A percentile compares a stretch with the other conserved stretches of the same genome.
phyloP scores from a whole-genome alignment of 805 yeast genomes.

The Candida arabinofermentans region DNA sequence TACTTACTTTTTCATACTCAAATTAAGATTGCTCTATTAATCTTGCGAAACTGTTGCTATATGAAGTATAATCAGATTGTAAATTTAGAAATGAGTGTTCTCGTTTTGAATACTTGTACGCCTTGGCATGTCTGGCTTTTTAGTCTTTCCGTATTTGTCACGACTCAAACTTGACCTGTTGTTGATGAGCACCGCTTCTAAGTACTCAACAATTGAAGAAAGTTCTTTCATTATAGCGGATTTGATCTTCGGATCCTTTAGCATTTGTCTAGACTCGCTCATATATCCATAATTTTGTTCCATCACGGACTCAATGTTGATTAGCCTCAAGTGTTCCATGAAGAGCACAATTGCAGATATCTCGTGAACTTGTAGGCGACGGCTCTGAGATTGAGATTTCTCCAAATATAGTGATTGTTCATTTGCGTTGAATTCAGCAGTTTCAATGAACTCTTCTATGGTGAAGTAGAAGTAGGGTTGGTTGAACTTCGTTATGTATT shows the following conservation, averaged over 20 bases:
- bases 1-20: too few relatives aligned
- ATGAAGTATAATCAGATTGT: too few relatives aligned
- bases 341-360: slow-evolving; percentile 7
- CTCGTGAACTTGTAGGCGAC: too few relatives aligned
- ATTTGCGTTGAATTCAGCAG: slow-evolving; percentile 12
- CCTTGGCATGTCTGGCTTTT: too few relatives aligned
- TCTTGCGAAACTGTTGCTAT: too few relatives aligned
- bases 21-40: too few relatives aligned
- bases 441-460: slow-evolving; percentile 12
- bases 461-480: slow-evolving; percentile 1
- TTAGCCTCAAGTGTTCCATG: slow-evolving; percentile 14
- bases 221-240: slow-evolving; percentile 12
- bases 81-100: too few relatives aligned
- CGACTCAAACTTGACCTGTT: neutral
- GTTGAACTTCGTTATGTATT: slow-evolving; percentile 7
- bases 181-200: neutral
- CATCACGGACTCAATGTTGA: slow-evolving; percentile 15
- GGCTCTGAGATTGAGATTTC: too few relatives aligned
- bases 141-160: too few relatives aligned
- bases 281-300: slow-evolving; percentile 16
- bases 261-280: slow-evolving; percentile 19
- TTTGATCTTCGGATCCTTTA: slow-evolving; percentile 13
- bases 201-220: neutral
- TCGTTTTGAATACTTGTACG: too few relatives aligned
- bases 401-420: neutral